Evolutionary conservation across 495 filamentous ascomycete genomes (phyloP).

Genomic region (Annulohypoxylon maeteangense): DNA sequence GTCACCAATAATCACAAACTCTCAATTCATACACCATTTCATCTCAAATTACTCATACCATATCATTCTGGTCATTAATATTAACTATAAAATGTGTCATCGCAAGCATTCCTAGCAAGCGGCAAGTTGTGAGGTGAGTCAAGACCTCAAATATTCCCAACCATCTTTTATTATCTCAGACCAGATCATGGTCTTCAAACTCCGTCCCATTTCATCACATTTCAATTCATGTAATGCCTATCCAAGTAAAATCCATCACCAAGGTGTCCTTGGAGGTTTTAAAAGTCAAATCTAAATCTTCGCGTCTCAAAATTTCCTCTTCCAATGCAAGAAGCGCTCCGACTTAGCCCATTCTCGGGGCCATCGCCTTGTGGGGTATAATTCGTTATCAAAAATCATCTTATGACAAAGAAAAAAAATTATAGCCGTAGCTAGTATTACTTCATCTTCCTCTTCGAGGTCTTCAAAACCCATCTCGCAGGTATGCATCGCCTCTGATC

Average conservation of each 20-base stretch:
- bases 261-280: not conserved
- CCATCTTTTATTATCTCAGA: not conserved
- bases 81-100: not conserved
- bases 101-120: not conserved
- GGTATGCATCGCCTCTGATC: not conserved
- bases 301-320: slow-evolving; percentile 7
- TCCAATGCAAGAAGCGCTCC: slow-evolving; percentile 20
- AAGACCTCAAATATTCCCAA: not conserved
- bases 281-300: slow-evolving; percentile 13
- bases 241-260: not conserved
- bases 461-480: slow-evolving; percentile 7
- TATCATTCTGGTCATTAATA: not conserved
- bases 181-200: not conserved
- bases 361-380: slow-evolving; percentile 36
- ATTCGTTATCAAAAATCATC: slow-evolving; percentile 20
- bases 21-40: not conserved
- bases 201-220: not conserved
- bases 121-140: not conserved
- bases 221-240: not conserved
- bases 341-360: not conserved
- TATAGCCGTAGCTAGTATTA: not conserved
- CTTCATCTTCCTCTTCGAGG: not conserved
- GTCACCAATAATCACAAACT: not conserved
- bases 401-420: not conserved
- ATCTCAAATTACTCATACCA: not conserved